Evolutionary conservation across 169 alveolate species (phyloP).

Genomic region (Eimeria tenella): DNA sequence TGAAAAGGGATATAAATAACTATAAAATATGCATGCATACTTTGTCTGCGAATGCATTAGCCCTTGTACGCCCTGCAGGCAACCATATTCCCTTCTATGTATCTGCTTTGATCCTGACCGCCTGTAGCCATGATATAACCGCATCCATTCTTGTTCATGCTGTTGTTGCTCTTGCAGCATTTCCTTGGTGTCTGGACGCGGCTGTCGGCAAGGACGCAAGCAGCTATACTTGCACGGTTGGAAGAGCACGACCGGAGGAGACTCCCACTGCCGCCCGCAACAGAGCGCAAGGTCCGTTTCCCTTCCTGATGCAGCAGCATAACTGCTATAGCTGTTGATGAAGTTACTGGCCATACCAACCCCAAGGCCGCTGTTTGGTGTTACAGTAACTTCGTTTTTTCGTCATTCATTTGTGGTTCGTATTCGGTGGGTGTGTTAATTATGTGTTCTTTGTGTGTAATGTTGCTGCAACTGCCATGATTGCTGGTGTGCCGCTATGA

Average conservation of each 20-base stretch:
- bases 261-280: conserved; percentile 22
- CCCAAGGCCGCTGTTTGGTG: no score
- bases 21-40: not conserved
- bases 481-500: not conserved
- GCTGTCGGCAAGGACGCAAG: conserved; percentile 8
- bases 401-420: not conserved
- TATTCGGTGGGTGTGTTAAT: no score
- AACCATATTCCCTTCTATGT: not conserved
- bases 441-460: no score
- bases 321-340: no score
- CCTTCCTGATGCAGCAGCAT: no score
- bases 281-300: not conserved
- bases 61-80: conserved; percentile 10
- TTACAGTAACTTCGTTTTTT: no score
- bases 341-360: no score
- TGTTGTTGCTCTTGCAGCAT: conserved; percentile 6
- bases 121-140: no score
- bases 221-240: not conserved
- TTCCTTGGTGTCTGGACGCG: not conserved
- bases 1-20: not conserved
- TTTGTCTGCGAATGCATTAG: not conserved
- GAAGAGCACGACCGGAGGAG: conserved; percentile 14
- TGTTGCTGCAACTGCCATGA: not conserved
- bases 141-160: not conserved
- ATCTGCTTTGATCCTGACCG: no score